These are phyloP conservation scores for Limnanthes douglasii DNA, from an alignment of 345 rosid species.

Conservation along the genomic window DNA sequence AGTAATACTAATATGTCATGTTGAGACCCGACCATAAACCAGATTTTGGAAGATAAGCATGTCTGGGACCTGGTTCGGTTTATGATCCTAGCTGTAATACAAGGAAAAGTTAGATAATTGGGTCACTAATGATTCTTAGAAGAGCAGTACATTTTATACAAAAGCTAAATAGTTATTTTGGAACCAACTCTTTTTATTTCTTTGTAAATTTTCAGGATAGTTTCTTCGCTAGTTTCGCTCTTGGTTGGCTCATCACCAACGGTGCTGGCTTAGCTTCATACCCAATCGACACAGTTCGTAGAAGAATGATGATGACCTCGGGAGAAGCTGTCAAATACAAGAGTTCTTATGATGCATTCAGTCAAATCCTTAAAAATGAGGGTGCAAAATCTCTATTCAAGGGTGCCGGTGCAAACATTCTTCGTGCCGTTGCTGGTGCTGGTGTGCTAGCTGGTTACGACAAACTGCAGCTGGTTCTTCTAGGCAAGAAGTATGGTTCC, in stretches of 20 bases:
- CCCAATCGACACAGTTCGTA: conserved; percentile 81
- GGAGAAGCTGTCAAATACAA: conserved; percentile 89
- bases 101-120: too few relatives aligned
- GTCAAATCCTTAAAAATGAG: conserved; percentile 66
- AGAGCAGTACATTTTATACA: too few relatives aligned
- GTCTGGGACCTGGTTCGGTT: too few relatives aligned
- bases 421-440: conserved; percentile 85
- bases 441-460: conserved; percentile 91
- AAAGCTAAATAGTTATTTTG: too few relatives aligned
- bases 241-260: conserved; percentile 82
- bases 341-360: conserved; percentile 59
- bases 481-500: conserved; percentile 80
- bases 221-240: conserved; percentile 73
- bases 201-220: conserved; percentile 44
- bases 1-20: too few relatives aligned
- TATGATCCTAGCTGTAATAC: too few relatives aligned
- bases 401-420: conserved; percentile 93
- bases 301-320: conserved; percentile 98
- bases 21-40: too few relatives aligned
- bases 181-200: conserved; percentile 2
- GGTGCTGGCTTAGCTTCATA: conserved; percentile 88
- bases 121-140: too few relatives aligned
- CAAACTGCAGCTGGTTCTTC: conserved; percentile 67
- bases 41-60: too few relatives aligned
- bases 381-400: conserved; percentile 74